Evolutionary conservation across 2,329 filamentous ascomycete genomes (phyloP).

Genomic region (Orbilia brochopaga): DNA sequence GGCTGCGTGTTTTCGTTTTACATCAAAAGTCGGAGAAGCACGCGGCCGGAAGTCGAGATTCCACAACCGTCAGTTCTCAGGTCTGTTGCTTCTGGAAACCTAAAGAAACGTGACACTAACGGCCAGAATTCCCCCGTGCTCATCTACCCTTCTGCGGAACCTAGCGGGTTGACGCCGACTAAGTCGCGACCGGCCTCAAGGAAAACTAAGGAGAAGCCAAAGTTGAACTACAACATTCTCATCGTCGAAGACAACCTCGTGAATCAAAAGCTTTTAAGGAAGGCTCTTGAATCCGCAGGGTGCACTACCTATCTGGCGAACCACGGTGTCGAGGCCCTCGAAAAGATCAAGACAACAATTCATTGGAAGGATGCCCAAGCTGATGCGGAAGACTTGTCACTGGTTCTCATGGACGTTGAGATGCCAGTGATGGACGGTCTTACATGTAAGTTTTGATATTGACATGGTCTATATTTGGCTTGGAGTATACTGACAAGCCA

Average conservation of each 20-base stretch:
- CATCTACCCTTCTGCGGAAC: conserved; percentile 13
- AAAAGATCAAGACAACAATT: conserved; percentile 64
- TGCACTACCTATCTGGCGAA: conserved; percentile 70
- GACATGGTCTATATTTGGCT: conserved; percentile 56
- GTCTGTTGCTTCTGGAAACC: not conserved
- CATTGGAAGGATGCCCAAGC: conserved; percentile 57
- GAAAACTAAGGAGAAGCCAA: conserved; percentile 16
- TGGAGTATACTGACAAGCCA: conserved; percentile 10
- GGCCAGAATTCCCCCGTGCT: conserved; percentile 8
- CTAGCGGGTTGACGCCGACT: not conserved
- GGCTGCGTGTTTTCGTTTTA: conserved; percentile 81
- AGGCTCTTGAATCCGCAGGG: conserved; percentile 57
- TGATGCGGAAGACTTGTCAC: conserved; percentile 31
- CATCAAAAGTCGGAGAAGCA: conserved; percentile 70
- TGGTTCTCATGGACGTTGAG: conserved; percentile 58
- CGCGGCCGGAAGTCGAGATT: conserved; percentile 54
- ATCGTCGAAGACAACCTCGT: conserved; percentile 61
- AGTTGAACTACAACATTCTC: conserved; percentile 55
- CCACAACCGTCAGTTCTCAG: conserved; percentile 37
- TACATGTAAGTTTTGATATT: conserved; percentile 58
- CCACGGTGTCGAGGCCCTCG: conserved; percentile 69
- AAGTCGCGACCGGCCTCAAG: not conserved
- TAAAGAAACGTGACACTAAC: conserved; percentile 14
- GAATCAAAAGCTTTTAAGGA: conserved; percentile 58
- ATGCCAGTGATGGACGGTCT: conserved; percentile 63